phyloP scores from a whole-genome alignment of 805 yeast species.

The Yarrowia alimentaria region DNA sequence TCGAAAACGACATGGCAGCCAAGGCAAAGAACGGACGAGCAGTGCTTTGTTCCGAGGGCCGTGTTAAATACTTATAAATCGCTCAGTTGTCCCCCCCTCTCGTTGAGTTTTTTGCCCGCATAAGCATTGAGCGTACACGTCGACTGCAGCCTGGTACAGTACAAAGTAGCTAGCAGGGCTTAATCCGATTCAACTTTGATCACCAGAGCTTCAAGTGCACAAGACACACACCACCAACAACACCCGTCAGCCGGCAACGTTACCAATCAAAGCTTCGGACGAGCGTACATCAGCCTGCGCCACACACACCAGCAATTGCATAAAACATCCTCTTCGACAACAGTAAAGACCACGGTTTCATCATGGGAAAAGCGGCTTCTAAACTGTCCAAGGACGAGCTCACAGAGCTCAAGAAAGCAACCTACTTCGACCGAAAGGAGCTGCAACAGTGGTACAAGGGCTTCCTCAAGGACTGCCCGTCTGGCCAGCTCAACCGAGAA shows the following conservation, averaged over 20 bases:
- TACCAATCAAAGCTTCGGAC: too few species aligned
- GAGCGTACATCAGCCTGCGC: too few species aligned
- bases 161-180: slow-evolving; percentile 29
- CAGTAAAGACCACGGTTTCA: slow-evolving; percentile 9
- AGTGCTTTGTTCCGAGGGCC: too few species aligned
- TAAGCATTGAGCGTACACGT: not conserved
- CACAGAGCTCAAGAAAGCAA: slow-evolving; percentile 73
- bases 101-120: too few species aligned
- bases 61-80: too few species aligned
- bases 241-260: too few species aligned
- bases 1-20: too few species aligned
- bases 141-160: too few species aligned
- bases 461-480: slow-evolving; percentile 88
- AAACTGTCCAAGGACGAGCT: slow-evolving; percentile 89
- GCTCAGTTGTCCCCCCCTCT: too few species aligned
- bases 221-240: slow-evolving; percentile 56
- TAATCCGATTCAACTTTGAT: slow-evolving; percentile 33
- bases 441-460: slow-evolving; percentile 99
- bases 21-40: too few species aligned
- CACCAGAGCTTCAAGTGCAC: slow-evolving; percentile 44
- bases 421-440: slow-evolving; percentile 90
- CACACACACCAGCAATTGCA: slow-evolving; percentile 50
- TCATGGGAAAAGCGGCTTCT: slow-evolving; percentile 93
- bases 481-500: slow-evolving; percentile 79
- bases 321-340: not conserved